Base-by-base conservation (phyloP, 1,284 basidiomycete species). In the Apiotrichum domesticum region DNA sequence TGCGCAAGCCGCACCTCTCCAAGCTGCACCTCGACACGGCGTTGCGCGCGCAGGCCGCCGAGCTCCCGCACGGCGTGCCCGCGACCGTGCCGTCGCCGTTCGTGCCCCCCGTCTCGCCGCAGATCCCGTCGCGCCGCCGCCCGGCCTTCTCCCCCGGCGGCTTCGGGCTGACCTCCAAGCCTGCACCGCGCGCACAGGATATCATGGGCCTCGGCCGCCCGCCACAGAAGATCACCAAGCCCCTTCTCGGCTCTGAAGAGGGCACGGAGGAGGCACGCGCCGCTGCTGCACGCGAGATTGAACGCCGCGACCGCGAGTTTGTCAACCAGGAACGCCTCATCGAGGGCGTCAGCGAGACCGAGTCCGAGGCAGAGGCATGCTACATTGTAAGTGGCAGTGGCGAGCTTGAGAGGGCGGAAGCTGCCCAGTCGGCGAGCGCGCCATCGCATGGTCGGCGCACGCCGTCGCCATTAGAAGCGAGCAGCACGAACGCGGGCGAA, bases 71-170 rank as follows among this genome's bases (percentile, higher is more conserved):
- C 6, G 9, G 11, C 40, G 29, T 29, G 29, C 8, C 39, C 37
- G n/a, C 55, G 15, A 59, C 64, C 3, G 35, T 32, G 3, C n/a
- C 54, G 4, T 40, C 54, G 10, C 55, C 62, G 6, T 63, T 63
- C 49, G 55, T 58, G 2, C 56, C 61, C 10, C 73, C 73, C 8
- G 46, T 58, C 10, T 62, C 73, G 3, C 73, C 73, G 0, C 64
- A 68, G 56, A 60, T 77, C 37, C 75, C 75, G 0, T 55, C 62
- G 2, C 60, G 73, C 14, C 62, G 75, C 14, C 64, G 70, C 52
- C 75, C 75, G 1, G 66, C 66, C 4, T 77, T 73, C 58, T 66
- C 59, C 41, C 73, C 74, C 0, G 74, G 73, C 42, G 75, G 75
- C 6, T 77, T 77, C 46, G 75, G 75, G 1, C 49, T 76, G 15